Base-by-base conservation (phyloP, 2,329 filamentous ascomycete genomes). In the Paraphoma sp. region DNA sequence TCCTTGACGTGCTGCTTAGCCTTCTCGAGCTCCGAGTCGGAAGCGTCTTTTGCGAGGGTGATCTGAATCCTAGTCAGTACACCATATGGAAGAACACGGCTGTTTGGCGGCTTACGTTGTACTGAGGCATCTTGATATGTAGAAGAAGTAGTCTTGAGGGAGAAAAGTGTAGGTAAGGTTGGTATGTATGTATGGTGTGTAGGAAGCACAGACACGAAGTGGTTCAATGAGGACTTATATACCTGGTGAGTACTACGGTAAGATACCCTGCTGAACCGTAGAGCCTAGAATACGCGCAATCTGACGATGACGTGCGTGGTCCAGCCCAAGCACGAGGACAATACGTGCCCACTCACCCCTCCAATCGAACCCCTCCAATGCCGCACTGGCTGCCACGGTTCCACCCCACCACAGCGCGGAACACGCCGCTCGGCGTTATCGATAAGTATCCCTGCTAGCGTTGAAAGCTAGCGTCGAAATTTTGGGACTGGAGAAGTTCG, bases 1-100 rank as follows among this genome's bases (percentile, higher is more conserved):
- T 89, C 84, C 57, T 76, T 80, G 67, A 88, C 90, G 56, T 88
- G 81, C 76, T 93, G 81, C 87, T 96, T 96, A 59, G 90, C 89
- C 50, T 90, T 93, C 48, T 87, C 80, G 63, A 96, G 82, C 73
- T 96, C 82, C 31, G 87, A 86, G 46, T 81, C 72, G 55, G 86
- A 84, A 63, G 89, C 87, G 60, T 87, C 86, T 41, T 87, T 81
- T 79, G 95, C 94, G 78, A 91, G 86, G 54, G 92, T 92, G 64
- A 97, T 87, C 93, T 97, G 42, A 54, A 1, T 29, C 64, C 57
- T 51, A 48, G 9, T 7, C 7, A 36, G 11, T 48, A 17, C 14
- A 40, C 30, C 31, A 51, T 51, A 40, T 6, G 47, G 5, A 41
- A 31, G 28, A 40, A 41, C 9, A 38, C 48, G 28, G 28, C 28